Percentiles rank a stretch among this genome's conserved stretches.
Conservation (phyloP, 805 yeast genomes). For the Suhomyces sp. region DNA sequence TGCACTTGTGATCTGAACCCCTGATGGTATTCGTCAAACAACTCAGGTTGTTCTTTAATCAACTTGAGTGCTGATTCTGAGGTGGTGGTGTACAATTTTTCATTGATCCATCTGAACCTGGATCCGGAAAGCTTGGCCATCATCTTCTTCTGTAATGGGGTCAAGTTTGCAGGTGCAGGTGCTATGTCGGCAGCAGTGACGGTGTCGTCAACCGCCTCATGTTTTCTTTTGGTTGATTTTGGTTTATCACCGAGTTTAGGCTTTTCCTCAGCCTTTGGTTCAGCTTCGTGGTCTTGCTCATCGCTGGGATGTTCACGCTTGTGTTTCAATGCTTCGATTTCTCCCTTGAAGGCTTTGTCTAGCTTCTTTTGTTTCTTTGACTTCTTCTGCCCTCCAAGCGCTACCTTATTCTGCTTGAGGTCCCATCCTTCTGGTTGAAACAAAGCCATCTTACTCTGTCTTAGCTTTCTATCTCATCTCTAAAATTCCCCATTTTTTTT, state of each 20-base stretch:
- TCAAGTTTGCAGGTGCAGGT: slow-evolving; percentile 44
- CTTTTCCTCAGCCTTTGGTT: slow-evolving; percentile 26
- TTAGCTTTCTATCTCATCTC: background rate
- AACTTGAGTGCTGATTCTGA: slow-evolving; percentile 75
- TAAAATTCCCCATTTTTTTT: background rate
- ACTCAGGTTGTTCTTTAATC: slow-evolving; percentile 75
- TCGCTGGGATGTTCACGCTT: slow-evolving; percentile 8
- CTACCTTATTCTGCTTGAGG: slow-evolving; percentile 51
- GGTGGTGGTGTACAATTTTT: slow-evolving; percentile 84
- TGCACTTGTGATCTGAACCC: slow-evolving; percentile 95
- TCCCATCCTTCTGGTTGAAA: slow-evolving; percentile 86
- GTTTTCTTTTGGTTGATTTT: slow-evolving; percentile 10
- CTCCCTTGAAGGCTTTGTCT: slow-evolving; percentile 16
- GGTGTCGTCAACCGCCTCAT: slow-evolving; percentile 16
- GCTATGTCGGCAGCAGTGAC: background rate
- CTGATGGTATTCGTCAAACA: slow-evolving; percentile 91
- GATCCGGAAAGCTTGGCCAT: slow-evolving; percentile 92
- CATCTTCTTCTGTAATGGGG: slow-evolving; percentile 94
- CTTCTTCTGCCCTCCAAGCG: slow-evolving; percentile 40
- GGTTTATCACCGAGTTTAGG: slow-evolving; percentile 11
- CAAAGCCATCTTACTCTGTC: slow-evolving; percentile 50
- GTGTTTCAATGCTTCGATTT: slow-evolving; percentile 1
- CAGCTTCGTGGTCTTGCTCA: slow-evolving; percentile 8
- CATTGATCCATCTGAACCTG: slow-evolving; percentile 96
- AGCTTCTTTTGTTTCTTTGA: slow-evolving; percentile 24